phyloP scores from a whole-genome alignment of 352 stramenopile genomes.

The Phytophthora cryptogea region DNA sequence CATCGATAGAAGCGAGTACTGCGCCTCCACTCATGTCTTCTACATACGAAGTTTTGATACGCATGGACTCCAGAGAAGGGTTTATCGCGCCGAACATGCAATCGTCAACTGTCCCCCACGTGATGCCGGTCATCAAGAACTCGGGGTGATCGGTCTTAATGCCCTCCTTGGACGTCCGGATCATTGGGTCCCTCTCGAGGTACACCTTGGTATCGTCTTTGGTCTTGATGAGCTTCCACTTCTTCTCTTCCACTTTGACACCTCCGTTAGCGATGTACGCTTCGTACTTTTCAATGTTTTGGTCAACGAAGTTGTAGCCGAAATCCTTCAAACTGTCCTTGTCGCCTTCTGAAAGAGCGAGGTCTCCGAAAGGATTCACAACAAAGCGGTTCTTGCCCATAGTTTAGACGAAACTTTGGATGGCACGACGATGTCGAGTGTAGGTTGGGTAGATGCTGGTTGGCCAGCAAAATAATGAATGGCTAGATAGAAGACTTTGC shows the following conservation, averaged over 20 bases:
- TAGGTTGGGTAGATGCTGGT: conserved; percentile 14
- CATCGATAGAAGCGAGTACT: conserved; percentile 43
- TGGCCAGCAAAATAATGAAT: conserved; percentile 14
- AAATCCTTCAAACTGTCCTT: conserved; percentile 28
- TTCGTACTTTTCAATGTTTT: conserved; percentile 48
- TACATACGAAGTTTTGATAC: conserved; percentile 48
- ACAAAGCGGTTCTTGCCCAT: conserved; percentile 42
- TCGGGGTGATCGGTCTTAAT: conserved; percentile 17
- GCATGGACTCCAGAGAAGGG: conserved; percentile 41
- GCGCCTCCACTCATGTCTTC: conserved; percentile 48
- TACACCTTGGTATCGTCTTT: conserved; percentile 34
- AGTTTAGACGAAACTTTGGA: too few species aligned
- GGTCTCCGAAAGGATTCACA: conserved; percentile 31
- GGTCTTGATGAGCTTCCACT: conserved; percentile 44
- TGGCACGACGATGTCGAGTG: neutral
- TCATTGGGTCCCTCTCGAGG: conserved; percentile 28
- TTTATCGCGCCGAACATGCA: conserved; percentile 47
- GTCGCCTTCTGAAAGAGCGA: conserved; percentile 24
- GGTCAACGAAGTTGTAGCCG: conserved; percentile 32
- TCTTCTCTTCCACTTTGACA: conserved; percentile 33
- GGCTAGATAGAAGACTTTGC: neutral
- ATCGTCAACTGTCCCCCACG: conserved; percentile 43
- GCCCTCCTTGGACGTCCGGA: conserved; percentile 2
- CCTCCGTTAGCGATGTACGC: conserved; percentile 21
- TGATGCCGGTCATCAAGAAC: conserved; percentile 39